phyloP scores from a whole-genome alignment of 140 eudicot species.

The Oenanthe javanica region DNA sequence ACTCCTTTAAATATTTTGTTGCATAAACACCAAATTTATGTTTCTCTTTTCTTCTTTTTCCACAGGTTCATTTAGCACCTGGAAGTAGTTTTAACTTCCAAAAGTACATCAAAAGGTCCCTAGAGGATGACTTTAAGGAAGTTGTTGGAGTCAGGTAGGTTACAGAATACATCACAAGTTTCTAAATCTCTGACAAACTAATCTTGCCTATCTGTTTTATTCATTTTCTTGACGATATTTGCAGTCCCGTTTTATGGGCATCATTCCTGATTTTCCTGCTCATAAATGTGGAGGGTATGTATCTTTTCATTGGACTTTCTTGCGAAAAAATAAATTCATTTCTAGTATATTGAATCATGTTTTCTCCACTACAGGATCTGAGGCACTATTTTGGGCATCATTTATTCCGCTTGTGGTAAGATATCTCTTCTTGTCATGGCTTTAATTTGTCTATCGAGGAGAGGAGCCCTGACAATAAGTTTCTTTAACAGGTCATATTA shows the following conservation, averaged over 20 bases:
- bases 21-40: neutral
- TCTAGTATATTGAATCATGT: constrained; percentile 2
- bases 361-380: constrained; percentile 34
- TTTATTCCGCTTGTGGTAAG: constrained; percentile 62
- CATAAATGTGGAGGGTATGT: constrained; percentile 72
- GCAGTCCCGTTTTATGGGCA: constrained; percentile 91
- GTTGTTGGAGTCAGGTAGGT: constrained; percentile 77
- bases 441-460: neutral
- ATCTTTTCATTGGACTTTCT: neutral
- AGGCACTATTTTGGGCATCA: constrained; percentile 76
- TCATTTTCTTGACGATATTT: constrained; percentile 10
- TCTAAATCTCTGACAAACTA: neutral
- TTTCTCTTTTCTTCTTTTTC: neutral
- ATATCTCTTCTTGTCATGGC: neutral
- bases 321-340: neutral
- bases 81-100: constrained; percentile 83
- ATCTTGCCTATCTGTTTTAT: constrained; percentile 12
- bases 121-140: constrained; percentile 85
- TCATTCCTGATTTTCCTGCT: constrained; percentile 85
- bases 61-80: constrained; percentile 65
- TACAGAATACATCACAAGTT: neutral
- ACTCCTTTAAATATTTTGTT: neutral
- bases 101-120: constrained; percentile 75
- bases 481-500: constrained; percentile 49
- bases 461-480: neutral